Base-by-base conservation (phyloP, 2,329 filamentous ascomycete genomes). In the Fusarium succisae region DNA sequence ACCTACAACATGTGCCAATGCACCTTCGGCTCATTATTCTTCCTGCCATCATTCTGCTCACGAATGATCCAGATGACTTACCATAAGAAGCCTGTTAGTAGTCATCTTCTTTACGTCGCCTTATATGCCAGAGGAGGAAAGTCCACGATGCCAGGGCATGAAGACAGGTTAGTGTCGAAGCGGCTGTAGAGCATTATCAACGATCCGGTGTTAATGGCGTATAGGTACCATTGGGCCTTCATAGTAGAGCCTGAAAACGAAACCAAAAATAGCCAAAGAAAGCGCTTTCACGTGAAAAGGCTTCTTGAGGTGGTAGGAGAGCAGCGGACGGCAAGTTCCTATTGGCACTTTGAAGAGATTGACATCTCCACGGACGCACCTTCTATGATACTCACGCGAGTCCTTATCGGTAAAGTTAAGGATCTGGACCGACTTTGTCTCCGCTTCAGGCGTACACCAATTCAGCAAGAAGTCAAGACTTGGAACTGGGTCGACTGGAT, bases 151-250 rank as follows among this genome's bases (percentile, higher is more conserved):
- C 22, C 39, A 41, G 13, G 22, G 39, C 39, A 41, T 22, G 39
- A 41, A 41, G 39, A 41, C 39, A 41, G 22, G 39, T 41, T 41
- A 41, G 39, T 41, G 1, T 41, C 1, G 5, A n/a, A n/a, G 22
- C 5, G 20, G 22, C 2, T 22, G 39, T 13, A 14, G 12, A 41
- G 39, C 0, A 1, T n/a, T 41, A 15, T 41, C 0, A n/a, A n/a
- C n/a, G 39, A 41, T 41, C 39, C 9, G 39, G 39, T n/a, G 22
- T 41, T 41, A 41, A 41, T n/a, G 22, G 1, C 22, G 1, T n/a
- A 41, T n/a, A 41, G 39, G 14, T 41, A 41, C 22, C 39, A 41
- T 41, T 41, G 39, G 39, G 39, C 39, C 3, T 41, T 22, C 8
- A 41, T 41, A 41, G 39, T 41, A n/a, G 39, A 41, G 13, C 39